These are phyloP conservation scores for Neofusicoccum parvum DNA, from an alignment of 2,329 filamentous ascomycete species.

Conservation along the genomic window DNA sequence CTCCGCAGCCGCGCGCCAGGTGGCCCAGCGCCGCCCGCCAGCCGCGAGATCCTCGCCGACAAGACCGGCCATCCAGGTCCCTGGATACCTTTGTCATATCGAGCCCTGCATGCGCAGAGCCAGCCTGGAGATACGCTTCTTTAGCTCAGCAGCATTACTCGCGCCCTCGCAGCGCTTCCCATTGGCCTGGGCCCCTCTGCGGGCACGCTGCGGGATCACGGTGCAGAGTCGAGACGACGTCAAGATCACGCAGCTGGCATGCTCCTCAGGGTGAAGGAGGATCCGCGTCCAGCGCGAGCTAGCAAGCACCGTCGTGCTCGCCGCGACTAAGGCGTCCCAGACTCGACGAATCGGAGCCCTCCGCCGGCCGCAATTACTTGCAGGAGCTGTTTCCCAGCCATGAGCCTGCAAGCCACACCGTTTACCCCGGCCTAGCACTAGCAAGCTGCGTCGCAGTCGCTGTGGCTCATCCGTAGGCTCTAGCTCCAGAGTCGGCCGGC, in stretches of 20 bases:
- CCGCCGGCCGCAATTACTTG: constrained; percentile 9
- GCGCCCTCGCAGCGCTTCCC: not conserved
- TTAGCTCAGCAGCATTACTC: constrained; percentile 10
- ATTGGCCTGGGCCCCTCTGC: not conserved
- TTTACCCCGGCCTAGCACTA: constrained; percentile 7
- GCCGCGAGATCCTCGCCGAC: not conserved
- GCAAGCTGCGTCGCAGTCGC: not conserved
- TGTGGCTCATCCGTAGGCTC: not conserved
- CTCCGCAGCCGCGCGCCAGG: not conserved
- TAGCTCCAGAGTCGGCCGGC: not conserved
- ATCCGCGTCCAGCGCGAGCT: not conserved
- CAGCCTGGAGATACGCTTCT: constrained; percentile 1
- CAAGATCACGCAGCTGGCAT: not conserved
- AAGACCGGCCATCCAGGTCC: constrained; percentile 2
- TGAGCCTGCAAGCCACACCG: constrained; percentile 12
- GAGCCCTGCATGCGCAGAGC: not conserved
- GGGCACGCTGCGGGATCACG: not conserved
- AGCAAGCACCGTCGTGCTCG: constrained; percentile 5
- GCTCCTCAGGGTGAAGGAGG: not conserved
- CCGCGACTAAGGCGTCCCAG: not conserved
- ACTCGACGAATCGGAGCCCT: constrained; percentile 2
- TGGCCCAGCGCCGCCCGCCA: not conserved
- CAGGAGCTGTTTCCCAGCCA: constrained; percentile 4
- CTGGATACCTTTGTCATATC: constrained; percentile 10
- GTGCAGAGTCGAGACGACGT: too few relatives aligned